These are phyloP conservation scores for Dactylellina parvicollis DNA, from an alignment of 2,329 filamentous ascomycete species.

Conservation along the genomic window DNA sequence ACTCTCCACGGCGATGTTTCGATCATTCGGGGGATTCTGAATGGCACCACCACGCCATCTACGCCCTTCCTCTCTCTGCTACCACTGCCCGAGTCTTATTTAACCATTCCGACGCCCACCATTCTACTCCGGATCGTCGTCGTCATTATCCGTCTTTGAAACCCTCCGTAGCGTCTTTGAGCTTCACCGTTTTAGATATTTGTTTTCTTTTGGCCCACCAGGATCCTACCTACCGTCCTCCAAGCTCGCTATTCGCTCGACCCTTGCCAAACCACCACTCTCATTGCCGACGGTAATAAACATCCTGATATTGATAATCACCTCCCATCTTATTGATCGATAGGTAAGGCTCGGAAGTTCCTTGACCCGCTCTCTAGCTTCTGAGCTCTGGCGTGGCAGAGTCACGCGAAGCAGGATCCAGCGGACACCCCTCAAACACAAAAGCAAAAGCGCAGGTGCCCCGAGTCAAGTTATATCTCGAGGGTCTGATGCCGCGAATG, in stretches of 20 bases:
- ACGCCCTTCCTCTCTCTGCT: constrained; percentile 1
- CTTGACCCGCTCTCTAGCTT: constrained; percentile 28
- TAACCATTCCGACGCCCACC: not conserved
- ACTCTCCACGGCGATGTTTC: constrained; percentile 17
- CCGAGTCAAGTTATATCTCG: constrained; percentile 27
- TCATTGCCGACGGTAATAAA: not conserved
- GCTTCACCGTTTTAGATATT: constrained; percentile 15
- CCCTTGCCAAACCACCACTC: not conserved
- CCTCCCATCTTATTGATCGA: too few species aligned
- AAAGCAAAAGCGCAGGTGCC: constrained; percentile 52
- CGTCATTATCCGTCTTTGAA: constrained; percentile 12
- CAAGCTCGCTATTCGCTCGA: not conserved
- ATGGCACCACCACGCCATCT: constrained; percentile 27
- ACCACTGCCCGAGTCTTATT: constrained; percentile 1
- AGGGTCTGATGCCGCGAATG: constrained; percentile 25
- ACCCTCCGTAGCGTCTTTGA: constrained; percentile 19
- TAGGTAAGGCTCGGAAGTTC: constrained; percentile 51
- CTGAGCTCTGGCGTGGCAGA: constrained; percentile 24
- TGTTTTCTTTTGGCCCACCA: not conserved
- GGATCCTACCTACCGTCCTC: not conserved
- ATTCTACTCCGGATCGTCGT: not conserved
- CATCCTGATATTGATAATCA: too few species aligned
- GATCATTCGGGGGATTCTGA: constrained; percentile 47
- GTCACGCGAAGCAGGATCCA: constrained; percentile 55
- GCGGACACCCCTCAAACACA: too few species aligned